Evolutionary conservation across 1,284 basidiomycete species (phyloP), one percentile per base, ranked within the genome.

Genomic region (Spongispora temasekensis): DNA sequence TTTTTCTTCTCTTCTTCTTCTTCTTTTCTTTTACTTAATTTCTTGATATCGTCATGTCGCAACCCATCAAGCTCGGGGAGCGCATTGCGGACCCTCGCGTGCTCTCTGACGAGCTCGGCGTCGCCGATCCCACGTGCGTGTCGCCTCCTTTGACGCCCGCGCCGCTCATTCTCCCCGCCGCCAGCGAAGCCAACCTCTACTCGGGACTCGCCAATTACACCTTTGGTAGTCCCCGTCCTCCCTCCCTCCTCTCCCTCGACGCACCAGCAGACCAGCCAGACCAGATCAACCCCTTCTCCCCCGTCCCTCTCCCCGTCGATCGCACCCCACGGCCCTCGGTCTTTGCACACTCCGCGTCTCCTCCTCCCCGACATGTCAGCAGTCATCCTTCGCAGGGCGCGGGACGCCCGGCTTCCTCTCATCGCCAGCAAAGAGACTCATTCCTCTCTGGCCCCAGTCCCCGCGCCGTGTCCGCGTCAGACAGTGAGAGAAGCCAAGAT

Each of bases 301-400:
- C 70, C n/a, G 28, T 59, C 27, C 67, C 52, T 7, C 19, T 60
- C 50, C 74, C 67, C 42, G 65, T 77, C 37, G 83, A 85, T 69
- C 79, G 79, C 48, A 86, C 84, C 1, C 84, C 84, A 25, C 79
- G 84, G 48, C 83, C 83, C 3, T 84, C 83, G 31, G 76, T 85
- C 51, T 76, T 78, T 42, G 68, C 67, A n/a, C 69, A 75, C 8
- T 21, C 61, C 59, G 66, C 58, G 68, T 67, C 64, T 56, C 61
- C 65, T 56, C 61, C 65, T 32, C 56, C 60, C 40, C 64, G 52
- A 13, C 42, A 55, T 58, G 65, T 66, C 63, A 62, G 73, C 71
- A 77, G 75, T 77, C 76, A 77, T 79, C 74, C 78, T 64, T 75
- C 78, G 73, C 79, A 79, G 64, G 64, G 64, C 66, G 27, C 61